Evolutionary conservation across 345 rosid species (phyloP).

Genomic region (Fremontodendron californicum): DNA sequence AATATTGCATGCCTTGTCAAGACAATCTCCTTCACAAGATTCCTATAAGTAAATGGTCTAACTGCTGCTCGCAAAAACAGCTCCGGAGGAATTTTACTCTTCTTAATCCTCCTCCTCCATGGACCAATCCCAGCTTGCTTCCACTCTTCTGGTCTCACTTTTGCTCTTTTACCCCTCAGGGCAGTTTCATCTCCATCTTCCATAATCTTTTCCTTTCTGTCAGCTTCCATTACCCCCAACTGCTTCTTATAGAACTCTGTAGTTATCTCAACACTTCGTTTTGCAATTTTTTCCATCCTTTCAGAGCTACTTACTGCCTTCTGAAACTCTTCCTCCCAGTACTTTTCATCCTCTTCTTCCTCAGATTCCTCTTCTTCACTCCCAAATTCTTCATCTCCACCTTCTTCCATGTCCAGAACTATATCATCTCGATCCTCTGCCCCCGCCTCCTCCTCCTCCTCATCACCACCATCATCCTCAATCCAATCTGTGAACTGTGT

Average conservation of each 20-base stretch:
- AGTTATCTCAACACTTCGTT: conserved; percentile 48
- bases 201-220: conserved; percentile 17
- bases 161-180: conserved; percentile 64
- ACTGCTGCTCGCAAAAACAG: conserved; percentile 78
- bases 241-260: conserved; percentile 50
- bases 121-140: conserved; percentile 62
- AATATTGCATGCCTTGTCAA: conserved; percentile 88
- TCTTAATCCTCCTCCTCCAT: conserved; percentile 72
- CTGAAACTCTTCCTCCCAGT: conserved; percentile 70
- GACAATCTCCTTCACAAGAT: conserved; percentile 94
- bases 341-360: conserved; percentile 52
- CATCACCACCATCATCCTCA: conserved; percentile 41
- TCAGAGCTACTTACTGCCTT: conserved; percentile 61
- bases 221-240: conserved; percentile 37
- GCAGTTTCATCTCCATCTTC: conserved; percentile 65
- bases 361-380: conserved; percentile 30
- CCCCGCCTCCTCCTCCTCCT: conserved; percentile 19
- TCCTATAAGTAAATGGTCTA: conserved; percentile 81
- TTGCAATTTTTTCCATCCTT: conserved; percentile 72
- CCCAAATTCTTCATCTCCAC: conserved; percentile 26
- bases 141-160: conserved; percentile 81
- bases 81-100: conserved; percentile 79
- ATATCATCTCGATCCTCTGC: conserved; percentile 29
- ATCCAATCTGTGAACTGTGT: conserved; percentile 56
- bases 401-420: conserved; percentile 40